Evolutionary conservation across 2,329 filamentous ascomycete species (phyloP), one percentile per base, ranked within the genome.

Genomic region (Xylaria sp.): DNA sequence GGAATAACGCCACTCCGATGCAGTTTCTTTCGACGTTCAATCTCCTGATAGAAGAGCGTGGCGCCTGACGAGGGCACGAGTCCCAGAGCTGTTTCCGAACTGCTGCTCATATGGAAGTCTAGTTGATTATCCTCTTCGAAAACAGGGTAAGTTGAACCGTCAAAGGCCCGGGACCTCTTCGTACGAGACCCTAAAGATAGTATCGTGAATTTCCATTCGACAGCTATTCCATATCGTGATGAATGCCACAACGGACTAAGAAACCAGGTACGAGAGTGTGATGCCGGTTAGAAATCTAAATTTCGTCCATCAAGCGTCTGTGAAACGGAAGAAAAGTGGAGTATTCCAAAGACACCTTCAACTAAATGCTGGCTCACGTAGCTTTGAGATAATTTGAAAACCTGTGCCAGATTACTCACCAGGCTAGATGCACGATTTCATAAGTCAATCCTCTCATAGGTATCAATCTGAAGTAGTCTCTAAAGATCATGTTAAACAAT

Each of bases 51-150:
- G 49, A 81, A 81, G 6, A 87, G 78, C 2, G 78, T 75, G 4
- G 80, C 79, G 17, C 83, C 85, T 4, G 84, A 80, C 11, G 84
- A 76, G 20, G 84, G 87, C 33, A 74, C 6, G 73, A 78, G 76
- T 20, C 40, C 38, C 15, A 2, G 40, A 7, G 44, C 23, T 1
- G 40, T 10, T 20, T 23, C 23, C 17, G 33, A 56, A 20, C 42
- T 28, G 36, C 13, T 10, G 11, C 64, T 11, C 7, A 15, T n/a
- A 23, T 20, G 17, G 48, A 20, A 13, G 4, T 31, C 3, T 26
- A 51, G n/a, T n/a, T 40, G 9, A 20, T 23, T 60, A 26, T 57
- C 40, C 31, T n/a, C 15, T 10, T 36, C 15, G 46, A 28, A 23
- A 23, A 15, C 15, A 13, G 28, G 46, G 20, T 15, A 26, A 15